These are phyloP conservation scores for Eruca vesicaria DNA, from an alignment of 441 rosid genomes.

Conservation along the genomic window DNA sequence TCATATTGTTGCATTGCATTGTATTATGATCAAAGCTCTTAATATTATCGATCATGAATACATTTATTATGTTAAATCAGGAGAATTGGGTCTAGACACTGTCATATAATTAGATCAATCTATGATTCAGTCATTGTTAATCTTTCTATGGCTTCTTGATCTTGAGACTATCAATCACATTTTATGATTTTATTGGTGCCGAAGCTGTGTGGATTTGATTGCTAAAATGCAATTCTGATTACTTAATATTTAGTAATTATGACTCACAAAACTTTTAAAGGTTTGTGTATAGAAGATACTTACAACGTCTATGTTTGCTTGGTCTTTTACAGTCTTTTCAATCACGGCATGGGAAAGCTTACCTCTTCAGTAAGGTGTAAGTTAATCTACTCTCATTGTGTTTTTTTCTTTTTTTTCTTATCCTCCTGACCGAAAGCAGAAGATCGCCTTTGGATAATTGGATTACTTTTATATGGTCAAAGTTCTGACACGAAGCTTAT, in stretches of 20 bases:
- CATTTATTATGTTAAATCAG: too few relatives aligned
- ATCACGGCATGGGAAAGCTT: slow-evolving; percentile 90
- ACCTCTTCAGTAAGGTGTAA: slow-evolving; percentile 98
- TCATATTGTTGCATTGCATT: not conserved
- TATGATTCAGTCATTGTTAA: not conserved
- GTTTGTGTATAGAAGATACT: slow-evolving; percentile 26
- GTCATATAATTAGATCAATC: slow-evolving; percentile 16
- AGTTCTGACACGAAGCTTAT: not conserved
- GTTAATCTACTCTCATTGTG: slow-evolving; percentile 49
- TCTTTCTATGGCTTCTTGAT: not conserved
- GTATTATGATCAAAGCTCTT: not conserved
- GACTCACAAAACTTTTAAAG: not conserved
- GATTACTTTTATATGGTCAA: not conserved
- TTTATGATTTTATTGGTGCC: not conserved
- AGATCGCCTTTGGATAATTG: slow-evolving; percentile 4
- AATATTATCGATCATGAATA: too few relatives aligned
- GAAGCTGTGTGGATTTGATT: not conserved
- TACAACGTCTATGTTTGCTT: slow-evolving; percentile 36
- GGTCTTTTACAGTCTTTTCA: slow-evolving; percentile 66
- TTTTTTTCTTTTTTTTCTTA: not conserved
- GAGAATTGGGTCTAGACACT: too few relatives aligned
- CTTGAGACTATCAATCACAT: not conserved
- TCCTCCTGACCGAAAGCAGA: not conserved
- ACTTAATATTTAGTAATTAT: not conserved
- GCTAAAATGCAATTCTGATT: not conserved